A percentile compares a stretch with the other conserved stretches of the same genome.
Evolutionary conservation across 768 basidiomycete species (phyloP).

Genomic region (Termitomyces sp.): DNA sequence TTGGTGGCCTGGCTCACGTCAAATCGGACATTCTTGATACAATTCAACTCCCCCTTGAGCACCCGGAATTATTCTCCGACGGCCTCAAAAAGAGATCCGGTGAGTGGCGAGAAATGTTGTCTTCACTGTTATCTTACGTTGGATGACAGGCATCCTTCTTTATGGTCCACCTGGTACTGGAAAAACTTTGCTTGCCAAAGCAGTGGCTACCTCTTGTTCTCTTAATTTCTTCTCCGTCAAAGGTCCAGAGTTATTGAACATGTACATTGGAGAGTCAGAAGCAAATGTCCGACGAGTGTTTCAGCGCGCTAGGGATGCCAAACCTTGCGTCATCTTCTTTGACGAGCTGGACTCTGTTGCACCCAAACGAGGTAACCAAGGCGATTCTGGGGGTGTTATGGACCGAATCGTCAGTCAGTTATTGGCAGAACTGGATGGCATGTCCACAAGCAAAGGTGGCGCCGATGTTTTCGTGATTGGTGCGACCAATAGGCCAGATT

Average conservation of each 20-base stretch:
- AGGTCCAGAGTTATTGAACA: slow-evolving; percentile 92
- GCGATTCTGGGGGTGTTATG: slow-evolving; percentile 97
- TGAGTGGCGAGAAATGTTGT: slow-evolving; percentile 24
- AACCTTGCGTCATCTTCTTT: slow-evolving; percentile 95
- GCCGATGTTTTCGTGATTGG: slow-evolving; percentile 91
- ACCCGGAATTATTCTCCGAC: slow-evolving; percentile 85
- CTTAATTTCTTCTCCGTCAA: slow-evolving; percentile 98
- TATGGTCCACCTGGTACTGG: slow-evolving; percentile 97
- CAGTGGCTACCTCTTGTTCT: slow-evolving; percentile 92
- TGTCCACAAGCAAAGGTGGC: slow-evolving; percentile 58
- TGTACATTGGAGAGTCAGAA: slow-evolving; percentile 98
- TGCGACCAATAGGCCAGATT: slow-evolving; percentile 91
- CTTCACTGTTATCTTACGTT: background rate
- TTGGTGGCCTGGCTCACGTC: slow-evolving; percentile 85
- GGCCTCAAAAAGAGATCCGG: slow-evolving; percentile 97
- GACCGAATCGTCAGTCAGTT: slow-evolving; percentile 96
- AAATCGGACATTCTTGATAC: slow-evolving; percentile 95
- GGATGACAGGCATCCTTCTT: slow-evolving; percentile 68
- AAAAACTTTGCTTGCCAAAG: slow-evolving; percentile 93
- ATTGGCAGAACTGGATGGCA: slow-evolving; percentile 90
- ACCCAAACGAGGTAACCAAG: slow-evolving; percentile 91
- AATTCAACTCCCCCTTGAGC: slow-evolving; percentile 86
- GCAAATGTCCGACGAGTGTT: slow-evolving; percentile 95
- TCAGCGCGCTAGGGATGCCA: slow-evolving; percentile 86
- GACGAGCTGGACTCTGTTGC: slow-evolving; percentile 95